Conservation (phyloP, 192 early-diverging fungal genomes). For the Spizellomyces punctatus region DNA sequence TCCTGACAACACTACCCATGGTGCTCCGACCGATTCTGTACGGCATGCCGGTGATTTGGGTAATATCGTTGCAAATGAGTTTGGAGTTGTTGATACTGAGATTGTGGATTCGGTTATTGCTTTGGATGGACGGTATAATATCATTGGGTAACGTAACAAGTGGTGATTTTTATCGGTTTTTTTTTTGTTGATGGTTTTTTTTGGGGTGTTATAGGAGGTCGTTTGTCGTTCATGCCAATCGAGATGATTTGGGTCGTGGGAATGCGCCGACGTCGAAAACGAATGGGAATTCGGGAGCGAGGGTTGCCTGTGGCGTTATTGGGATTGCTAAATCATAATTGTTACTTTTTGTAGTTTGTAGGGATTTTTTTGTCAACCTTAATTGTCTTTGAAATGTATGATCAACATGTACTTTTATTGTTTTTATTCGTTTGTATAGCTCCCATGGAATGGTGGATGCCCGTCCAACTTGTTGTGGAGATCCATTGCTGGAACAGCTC, state of each 20-base stretch:
- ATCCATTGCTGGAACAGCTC: too few species aligned
- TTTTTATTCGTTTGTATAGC: background rate
- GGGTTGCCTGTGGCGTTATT: slow-evolving; percentile 88
- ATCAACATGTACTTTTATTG: slow-evolving; percentile 6
- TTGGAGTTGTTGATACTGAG: slow-evolving; percentile 57
- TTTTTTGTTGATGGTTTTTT: background rate
- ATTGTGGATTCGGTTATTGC: slow-evolving; percentile 66
- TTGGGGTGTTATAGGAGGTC: background rate
- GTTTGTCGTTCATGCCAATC: slow-evolving; percentile 80
- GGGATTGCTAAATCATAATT: slow-evolving; percentile 33
- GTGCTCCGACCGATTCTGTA: slow-evolving; percentile 66
- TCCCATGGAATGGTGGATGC: too few species aligned
- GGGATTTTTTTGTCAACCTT: too few species aligned
- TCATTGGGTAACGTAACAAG: slow-evolving; percentile 57
- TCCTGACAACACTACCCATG: slow-evolving; percentile 77
- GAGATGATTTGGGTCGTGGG: slow-evolving; percentile 85
- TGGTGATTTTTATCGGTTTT: slow-evolving; percentile 1
- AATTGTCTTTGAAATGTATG: too few species aligned
- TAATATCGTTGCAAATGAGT: slow-evolving; percentile 67
- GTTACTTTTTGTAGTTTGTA: too few species aligned
- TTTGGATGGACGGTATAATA: slow-evolving; percentile 71
- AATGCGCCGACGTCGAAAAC: slow-evolving; percentile 70
- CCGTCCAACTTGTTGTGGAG: too few species aligned
- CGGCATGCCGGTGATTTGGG: slow-evolving; percentile 93
- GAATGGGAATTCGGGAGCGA: slow-evolving; percentile 88